Base-by-base conservation (phyloP, 352 stramenopile genomes). In the Achlya hypogyna region DNA sequence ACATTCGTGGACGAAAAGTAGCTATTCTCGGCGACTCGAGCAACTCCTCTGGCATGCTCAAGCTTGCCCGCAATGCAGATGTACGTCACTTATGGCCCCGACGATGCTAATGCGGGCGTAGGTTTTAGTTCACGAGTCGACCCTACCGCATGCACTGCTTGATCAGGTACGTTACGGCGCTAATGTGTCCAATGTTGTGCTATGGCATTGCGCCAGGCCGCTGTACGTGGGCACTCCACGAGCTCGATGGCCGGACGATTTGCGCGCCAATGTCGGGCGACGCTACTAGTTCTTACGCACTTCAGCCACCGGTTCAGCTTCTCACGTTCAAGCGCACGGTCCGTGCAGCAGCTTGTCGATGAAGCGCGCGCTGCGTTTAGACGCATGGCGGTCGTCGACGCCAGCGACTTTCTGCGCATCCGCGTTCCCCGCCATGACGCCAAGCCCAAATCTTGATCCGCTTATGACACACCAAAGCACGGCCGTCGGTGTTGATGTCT, bases 71-170 rank as follows among this genome's bases (percentile, higher is more conserved):
- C 12, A 74, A 87, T 64, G 91, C 82, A 53, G 86, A 95, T 32
- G 84, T 91, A 77, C 22, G 76, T 73, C 6, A 20, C 8, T n/a
- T n/a, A 9, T 62, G 22, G 38, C 5, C 22, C 25, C 32, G 20
- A n/a, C n/a, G n/a, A 31, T 27, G n/a, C 31, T 12, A n/a, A 5
- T 32, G 16, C 10, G 34, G n/a, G 3, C 22, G 8, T 65, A 91
- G 80, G 79, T 95, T n/a, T 78, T 95, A 35, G 83, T 95, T 18
- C 86, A 95, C 53, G 86, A 95, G 78, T 85, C 86, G 43, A 95
- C 86, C 4, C 62, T 94, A 16, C 81, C 75, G 31, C 83, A 93
- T 63, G 73, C 74, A 25, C 91, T 91, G 81, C 67, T 84, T 14
- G 71, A 74, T n/a, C 71, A 88, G 71, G 77, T 85, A 65, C 16